Evolutionary conservation across 2,329 filamentous ascomycete genomes (phyloP), one percentile per base, ranked within the genome.

Genomic region (Fusarium veterinarium): DNA sequence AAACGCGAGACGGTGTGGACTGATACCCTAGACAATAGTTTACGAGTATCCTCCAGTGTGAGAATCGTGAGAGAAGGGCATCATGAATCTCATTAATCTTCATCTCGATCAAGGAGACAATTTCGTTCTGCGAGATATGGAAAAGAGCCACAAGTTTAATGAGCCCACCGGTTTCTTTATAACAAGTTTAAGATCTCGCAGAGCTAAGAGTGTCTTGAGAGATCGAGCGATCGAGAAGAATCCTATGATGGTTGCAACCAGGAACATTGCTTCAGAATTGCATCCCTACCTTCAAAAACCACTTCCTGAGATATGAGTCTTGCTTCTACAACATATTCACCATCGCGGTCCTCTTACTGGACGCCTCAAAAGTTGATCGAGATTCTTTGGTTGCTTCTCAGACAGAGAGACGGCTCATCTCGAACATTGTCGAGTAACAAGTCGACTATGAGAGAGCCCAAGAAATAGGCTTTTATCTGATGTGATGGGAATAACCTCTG

Each of bases 161-260:
- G 58, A 69, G 41, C 49, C 65, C 65, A 28, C 55, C 51, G 45
- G 40, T 51, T 64, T 20, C 59, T 68, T 69, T 69, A 69, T 69
- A 53, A 37, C 16, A 57, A 44, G 30, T 49, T n/a, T 23, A 23
- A 46, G 44, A 40, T 58, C 45, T 48, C 20, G 45, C 41, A 59
- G 41, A 51, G 38, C 35, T n/a, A 41, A 64, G 28, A 58, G 40
- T 69, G 65, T 69, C 66, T 69, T 59, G 58, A 33, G 59, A 53
- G 66, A 69, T 69, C 58, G 65, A 64, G 51, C 40, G 66, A 69
- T 69, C 38, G 45, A 64, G 25, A 16, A 48, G 10, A 38, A 33
- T 38, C n/a, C 12, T 13, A 64, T 64, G 30, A 42, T 58, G 58
- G 58, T 64, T 69, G 66, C 65, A 69, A 69, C 65, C 66, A 40